Conservation (phyloP, 2,329 filamentous ascomycete genomes). For the Botrytis cinerea region DNA sequence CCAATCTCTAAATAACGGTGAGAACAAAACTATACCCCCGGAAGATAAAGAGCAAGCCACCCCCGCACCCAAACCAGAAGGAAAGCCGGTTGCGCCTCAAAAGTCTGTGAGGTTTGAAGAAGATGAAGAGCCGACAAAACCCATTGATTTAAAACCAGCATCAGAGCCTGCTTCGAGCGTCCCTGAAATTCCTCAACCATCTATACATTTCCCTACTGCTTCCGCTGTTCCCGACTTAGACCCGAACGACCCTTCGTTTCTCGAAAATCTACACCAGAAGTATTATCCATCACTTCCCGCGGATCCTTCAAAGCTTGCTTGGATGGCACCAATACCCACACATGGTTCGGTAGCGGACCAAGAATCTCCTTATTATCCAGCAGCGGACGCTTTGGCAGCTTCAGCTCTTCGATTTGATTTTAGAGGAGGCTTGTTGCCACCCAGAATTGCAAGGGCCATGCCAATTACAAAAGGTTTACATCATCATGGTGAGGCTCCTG, state of each 20-base stretch:
- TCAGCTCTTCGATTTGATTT: constrained; percentile 88
- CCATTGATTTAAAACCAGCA: constrained; percentile 44
- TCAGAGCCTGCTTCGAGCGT: constrained; percentile 52
- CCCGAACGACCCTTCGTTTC: constrained; percentile 79
- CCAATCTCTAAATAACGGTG: background rate
- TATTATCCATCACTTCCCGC: constrained; percentile 89
- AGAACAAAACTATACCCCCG: constrained; percentile 5
- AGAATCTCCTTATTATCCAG: constrained; percentile 80
- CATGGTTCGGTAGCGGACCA: constrained; percentile 64
- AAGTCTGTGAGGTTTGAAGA: constrained; percentile 45
- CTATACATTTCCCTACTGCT: constrained; percentile 46
- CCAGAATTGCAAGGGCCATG: constrained; percentile 70
- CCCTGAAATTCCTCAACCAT: constrained; percentile 53
- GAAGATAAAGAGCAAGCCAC: constrained; percentile 20
- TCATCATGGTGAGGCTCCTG: constrained; percentile 89
- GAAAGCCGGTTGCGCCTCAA: constrained; percentile 43
- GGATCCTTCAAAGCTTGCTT: constrained; percentile 82
- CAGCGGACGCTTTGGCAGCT: constrained; percentile 68
- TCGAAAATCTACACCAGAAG: constrained; percentile 80
- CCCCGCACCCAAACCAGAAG: constrained; percentile 34
- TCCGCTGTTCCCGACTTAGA: constrained; percentile 71
- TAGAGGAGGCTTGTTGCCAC: constrained; percentile 75
- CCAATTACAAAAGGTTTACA: constrained; percentile 81
- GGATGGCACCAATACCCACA: constrained; percentile 78
- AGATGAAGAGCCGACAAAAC: constrained; percentile 46